These are phyloP conservation scores for Geotrichum europaeum DNA, from an alignment of 1,139 yeast genomes.

Conservation along the genomic window DNA sequence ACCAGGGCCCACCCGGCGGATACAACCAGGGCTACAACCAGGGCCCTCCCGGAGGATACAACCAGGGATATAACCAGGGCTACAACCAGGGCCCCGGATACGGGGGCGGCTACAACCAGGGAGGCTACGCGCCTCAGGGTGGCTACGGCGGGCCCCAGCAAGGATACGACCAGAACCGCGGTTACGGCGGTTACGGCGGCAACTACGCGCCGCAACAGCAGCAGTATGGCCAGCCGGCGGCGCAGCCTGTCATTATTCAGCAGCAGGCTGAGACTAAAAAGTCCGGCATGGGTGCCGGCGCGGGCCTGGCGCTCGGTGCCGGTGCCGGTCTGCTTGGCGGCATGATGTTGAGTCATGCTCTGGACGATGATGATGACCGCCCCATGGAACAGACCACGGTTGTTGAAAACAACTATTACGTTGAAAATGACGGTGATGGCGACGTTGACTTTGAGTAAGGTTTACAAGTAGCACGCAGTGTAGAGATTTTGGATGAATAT, in stretches of 20 bases:
- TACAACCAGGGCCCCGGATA: constrained; percentile 6
- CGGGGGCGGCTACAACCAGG: constrained; percentile 7
- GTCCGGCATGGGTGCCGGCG: constrained; percentile 37
- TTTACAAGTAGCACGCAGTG: no score
- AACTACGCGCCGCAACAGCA: constrained; percentile 13
- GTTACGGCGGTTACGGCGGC: constrained; percentile 21
- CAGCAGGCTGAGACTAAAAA: constrained; percentile 30
- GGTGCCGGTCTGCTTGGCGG: constrained; percentile 84
- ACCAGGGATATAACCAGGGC: constrained; percentile 5
- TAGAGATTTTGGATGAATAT: background rate
- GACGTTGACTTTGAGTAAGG: constrained; percentile 7
- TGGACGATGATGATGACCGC: constrained; percentile 28
- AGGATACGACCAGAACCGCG: constrained; percentile 4
- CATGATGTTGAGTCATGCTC: constrained; percentile 47
- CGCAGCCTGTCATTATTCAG: constrained; percentile 30
- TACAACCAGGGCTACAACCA: constrained; percentile 9
- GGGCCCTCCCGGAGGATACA: background rate
- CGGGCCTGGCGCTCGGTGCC: constrained; percentile 60
- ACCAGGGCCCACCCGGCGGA: constrained; percentile 11
- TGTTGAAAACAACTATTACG: constrained; percentile 32
- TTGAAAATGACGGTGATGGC: constrained; percentile 21
- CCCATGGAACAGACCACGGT: constrained; percentile 3
- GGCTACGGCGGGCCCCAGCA: constrained; percentile 12
- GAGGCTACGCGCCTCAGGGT: constrained; percentile 9
- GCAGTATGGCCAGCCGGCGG: constrained; percentile 19